Evolutionary conservation across 345 rosid genomes (phyloP).

Genomic region (Fremontodendron californicum): DNA sequence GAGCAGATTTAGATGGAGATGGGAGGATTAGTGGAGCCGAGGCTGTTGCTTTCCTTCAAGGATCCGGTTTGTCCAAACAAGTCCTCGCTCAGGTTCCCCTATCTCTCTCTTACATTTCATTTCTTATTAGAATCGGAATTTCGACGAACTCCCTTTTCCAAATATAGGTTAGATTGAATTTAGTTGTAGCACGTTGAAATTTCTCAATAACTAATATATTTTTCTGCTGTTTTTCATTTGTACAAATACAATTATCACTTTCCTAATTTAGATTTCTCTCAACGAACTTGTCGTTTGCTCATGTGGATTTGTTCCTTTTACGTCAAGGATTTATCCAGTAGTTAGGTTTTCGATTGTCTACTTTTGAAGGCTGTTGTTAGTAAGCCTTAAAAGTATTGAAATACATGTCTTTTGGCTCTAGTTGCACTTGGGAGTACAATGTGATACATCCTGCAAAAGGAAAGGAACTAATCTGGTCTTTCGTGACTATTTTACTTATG

Average conservation of each 20-base stretch:
- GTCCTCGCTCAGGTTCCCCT: constrained; percentile 79
- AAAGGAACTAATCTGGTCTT: not conserved
- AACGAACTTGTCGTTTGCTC: not conserved
- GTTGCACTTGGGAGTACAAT: not conserved
- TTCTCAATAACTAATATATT: not conserved
- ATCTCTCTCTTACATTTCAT: not conserved
- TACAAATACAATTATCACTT: not conserved
- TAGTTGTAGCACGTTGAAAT: not conserved
- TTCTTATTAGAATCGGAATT: not conserved
- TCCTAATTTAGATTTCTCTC: not conserved
- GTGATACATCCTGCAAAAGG: not conserved
- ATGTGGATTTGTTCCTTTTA: not conserved
- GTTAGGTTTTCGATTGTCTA: not conserved
- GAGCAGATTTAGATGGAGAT: constrained; percentile 96
- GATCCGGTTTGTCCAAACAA: constrained; percentile 75
- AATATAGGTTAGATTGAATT: not conserved
- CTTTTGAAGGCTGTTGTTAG: not conserved
- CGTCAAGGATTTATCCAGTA: not conserved
- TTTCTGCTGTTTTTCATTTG: not conserved
- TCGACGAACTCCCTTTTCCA: not conserved
- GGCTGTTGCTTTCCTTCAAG: constrained; percentile 87
- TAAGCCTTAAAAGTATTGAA: not conserved
- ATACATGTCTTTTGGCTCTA: not conserved
- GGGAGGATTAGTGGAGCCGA: constrained; percentile 89
- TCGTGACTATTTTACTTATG: not conserved